phyloP scores from a whole-genome alignment of 2,329 filamentous ascomycete genomes.

The Trichoderma hamatum region DNA sequence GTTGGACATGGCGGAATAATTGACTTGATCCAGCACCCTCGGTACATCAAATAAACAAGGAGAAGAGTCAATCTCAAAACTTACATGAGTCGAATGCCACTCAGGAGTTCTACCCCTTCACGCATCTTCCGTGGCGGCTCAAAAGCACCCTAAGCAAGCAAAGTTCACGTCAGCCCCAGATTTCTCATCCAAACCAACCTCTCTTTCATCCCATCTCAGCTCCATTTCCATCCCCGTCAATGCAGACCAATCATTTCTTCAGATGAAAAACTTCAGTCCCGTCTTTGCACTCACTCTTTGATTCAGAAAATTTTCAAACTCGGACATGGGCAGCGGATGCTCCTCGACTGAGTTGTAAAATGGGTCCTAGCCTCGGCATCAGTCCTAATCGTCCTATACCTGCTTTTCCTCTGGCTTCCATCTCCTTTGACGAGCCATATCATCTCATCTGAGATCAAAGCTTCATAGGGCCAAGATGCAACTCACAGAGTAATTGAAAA shows the following conservation, averaged over 20 bases:
- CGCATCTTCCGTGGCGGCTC: constrained; percentile 47
- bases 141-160: constrained; percentile 54
- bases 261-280: background rate
- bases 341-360: constrained; percentile 54
- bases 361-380: constrained; percentile 46
- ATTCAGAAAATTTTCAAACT: constrained; percentile 61
- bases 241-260: background rate
- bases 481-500: constrained; percentile 62
- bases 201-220: background rate
- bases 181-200: background rate
- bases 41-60: background rate
- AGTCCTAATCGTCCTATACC: no score
- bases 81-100: constrained; percentile 59
- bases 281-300: constrained; percentile 46
- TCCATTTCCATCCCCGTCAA: background rate
- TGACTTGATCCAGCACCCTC: background rate
- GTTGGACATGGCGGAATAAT: background rate
- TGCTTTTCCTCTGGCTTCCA: background rate
- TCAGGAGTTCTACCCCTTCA: constrained; percentile 49
- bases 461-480: background rate
- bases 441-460: background rate
- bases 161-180: background rate
- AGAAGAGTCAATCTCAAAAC: constrained; percentile 32
- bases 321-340: constrained; percentile 54
- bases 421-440: background rate